Base-by-base conservation (phyloP, 2,329 filamentous ascomycete species). In the Calonectria naviculata region DNA sequence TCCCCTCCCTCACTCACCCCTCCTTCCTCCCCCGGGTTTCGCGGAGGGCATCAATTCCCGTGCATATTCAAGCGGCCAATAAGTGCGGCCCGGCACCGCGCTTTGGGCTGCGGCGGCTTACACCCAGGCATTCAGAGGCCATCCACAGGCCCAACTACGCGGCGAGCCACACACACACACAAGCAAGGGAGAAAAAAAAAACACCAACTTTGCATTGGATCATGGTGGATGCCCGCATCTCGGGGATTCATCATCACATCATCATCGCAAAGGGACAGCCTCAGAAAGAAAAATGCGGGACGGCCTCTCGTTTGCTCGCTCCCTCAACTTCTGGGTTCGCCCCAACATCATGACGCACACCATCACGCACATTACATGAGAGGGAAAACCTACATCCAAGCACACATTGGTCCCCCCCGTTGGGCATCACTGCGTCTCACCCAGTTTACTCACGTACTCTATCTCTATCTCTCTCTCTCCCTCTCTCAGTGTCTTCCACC, bases 341-440 rank as follows among this genome's bases (percentile, higher is more conserved):
- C 52, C 52, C 38, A 58, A 13, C 10, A 31, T 58, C 31, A 58
- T 58, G 52, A 36, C 52, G 36, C 52, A 21, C 52, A 56, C 52
- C 52, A 58, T 36, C 52, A 58, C 31, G 21, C 26, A 38, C 52
- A 58, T 58, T 17, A 58, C 31, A 58, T 58, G 21, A 28, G 31
- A 24, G 21, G 19, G 31, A 24, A 38, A 12, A 58, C 52, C 17
- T 36, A 58, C 52, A 58, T 38, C 34, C 31, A 58, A n/a, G n/a
- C 49, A 54, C 49, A 46, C 42, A 34, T n/a, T 21, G 10, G 49
- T n/a, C n/a, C n/a, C n/a, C 34, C 13, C 21, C 73, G 76, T 78
- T 77, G 74, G 76, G 76, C 76, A 78, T 72, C 76, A 78, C 62
- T 78, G 76, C 76, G 72, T 77, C 68, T 65, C 67, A 61, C 64